These are phyloP conservation scores for Leccinum angustisporum DNA, from an alignment of 1,284 basidiomycete species.

Conservation along the genomic window DNA sequence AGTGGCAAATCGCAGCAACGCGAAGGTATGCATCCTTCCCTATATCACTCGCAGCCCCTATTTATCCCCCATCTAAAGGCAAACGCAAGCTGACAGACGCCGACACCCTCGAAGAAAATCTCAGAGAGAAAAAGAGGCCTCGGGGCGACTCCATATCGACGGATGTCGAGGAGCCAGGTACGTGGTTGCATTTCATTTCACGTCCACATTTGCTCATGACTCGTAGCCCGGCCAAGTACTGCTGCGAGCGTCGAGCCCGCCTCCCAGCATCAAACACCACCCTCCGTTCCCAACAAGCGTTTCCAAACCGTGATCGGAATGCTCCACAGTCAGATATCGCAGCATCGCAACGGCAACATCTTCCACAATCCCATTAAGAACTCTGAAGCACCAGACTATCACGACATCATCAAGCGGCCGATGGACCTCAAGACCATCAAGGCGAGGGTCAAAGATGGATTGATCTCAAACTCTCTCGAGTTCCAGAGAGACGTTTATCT, in stretches of 20 bases:
- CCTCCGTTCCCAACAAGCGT: slow-evolving; percentile 53
- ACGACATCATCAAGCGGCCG: slow-evolving; percentile 85
- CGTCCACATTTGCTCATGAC: slow-evolving; percentile 9
- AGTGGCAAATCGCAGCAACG: slow-evolving; percentile 16
- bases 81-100: slow-evolving; percentile 68
- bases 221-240: slow-evolving; percentile 24
- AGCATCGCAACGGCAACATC: slow-evolving; percentile 84
- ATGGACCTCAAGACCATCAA: slow-evolving; percentile 94
- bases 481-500: slow-evolving; percentile 87
- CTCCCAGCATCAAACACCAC: slow-evolving; percentile 29
- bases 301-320: slow-evolving; percentile 80
- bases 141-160: slow-evolving; percentile 58
- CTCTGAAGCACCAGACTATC: slow-evolving; percentile 87
- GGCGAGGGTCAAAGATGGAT: slow-evolving; percentile 76
- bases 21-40: slow-evolving; percentile 20
- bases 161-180: slow-evolving; percentile 65
- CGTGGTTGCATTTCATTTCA: background rate
- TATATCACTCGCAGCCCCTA: background rate
- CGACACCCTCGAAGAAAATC: slow-evolving; percentile 49
- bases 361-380: slow-evolving; percentile 90
- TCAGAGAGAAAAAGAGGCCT: slow-evolving; percentile 59
- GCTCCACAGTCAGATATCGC: slow-evolving; percentile 79
- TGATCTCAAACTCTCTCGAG: slow-evolving; percentile 77
- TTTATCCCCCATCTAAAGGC: slow-evolving; percentile 38
- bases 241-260: slow-evolving; percentile 17